Conservation (phyloP, 805 yeast species). For the Cyberlindnera subsufficiens region DNA sequence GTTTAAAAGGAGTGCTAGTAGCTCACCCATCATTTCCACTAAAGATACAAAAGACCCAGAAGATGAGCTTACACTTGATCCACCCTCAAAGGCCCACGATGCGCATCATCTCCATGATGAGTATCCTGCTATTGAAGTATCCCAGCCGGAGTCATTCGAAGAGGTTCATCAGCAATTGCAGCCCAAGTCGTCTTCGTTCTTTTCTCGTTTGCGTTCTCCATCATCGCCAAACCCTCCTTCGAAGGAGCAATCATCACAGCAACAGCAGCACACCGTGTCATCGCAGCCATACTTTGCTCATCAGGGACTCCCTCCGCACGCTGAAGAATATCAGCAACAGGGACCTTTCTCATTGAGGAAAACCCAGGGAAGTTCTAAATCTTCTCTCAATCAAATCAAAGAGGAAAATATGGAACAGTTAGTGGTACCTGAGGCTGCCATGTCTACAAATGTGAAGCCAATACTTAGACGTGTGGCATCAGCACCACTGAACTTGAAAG, state of each 20-base stretch:
- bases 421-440: background rate
- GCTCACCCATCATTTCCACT: constrained; percentile 13
- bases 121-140: constrained; percentile 6
- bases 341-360: constrained; percentile 23
- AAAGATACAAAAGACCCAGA: constrained; percentile 7
- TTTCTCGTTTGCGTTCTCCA: constrained; percentile 29
- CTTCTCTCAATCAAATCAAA: constrained; percentile 27
- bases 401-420: constrained; percentile 22
- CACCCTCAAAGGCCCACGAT: constrained; percentile 13
- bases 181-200: constrained; percentile 11
- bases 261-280: constrained; percentile 16
- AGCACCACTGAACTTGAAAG: constrained; percentile 61
- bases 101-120: constrained; percentile 5
- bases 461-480: constrained; percentile 74
- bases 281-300: constrained; percentile 48
- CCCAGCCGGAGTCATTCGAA: constrained; percentile 1
- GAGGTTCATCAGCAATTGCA: constrained; percentile 9
- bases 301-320: constrained; percentile 56
- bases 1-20: constrained; percentile 16
- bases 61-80: constrained; percentile 10
- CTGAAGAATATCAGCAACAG: constrained; percentile 10
- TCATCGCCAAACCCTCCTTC: constrained; percentile 26
- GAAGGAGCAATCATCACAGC: background rate
- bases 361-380: constrained; percentile 12
- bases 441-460: constrained; percentile 13